phyloP scores from a whole-genome alignment of 495 filamentous ascomycete species.

The Glutinoglossum americanum region DNA sequence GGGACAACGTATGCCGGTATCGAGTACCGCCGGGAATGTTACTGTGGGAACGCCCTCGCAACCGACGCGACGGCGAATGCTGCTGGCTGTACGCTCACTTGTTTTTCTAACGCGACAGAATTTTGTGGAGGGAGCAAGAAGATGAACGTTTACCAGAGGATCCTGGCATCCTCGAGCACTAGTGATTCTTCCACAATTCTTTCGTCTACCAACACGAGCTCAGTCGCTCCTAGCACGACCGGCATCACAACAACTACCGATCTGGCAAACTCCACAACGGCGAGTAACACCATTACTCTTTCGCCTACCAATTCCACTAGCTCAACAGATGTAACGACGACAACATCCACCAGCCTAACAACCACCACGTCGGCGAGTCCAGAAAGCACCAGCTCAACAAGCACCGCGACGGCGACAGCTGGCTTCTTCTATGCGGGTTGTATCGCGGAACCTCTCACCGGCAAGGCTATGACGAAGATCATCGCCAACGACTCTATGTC shows the following conservation, averaged over 20 bases:
- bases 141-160: conserved; percentile 1
- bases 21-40: conserved; percentile 10
- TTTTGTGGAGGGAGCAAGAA: background rate
- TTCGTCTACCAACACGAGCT: background rate
- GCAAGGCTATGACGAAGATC: background rate
- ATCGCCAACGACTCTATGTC: background rate
- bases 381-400: background rate
- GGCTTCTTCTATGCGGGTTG: background rate
- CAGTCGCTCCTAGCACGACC: too few relatives aligned
- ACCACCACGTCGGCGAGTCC: background rate
- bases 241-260: too few relatives aligned
- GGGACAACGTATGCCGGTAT: conserved; percentile 10
- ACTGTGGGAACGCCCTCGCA: conserved; percentile 9
- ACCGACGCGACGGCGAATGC: background rate
- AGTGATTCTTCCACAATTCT: too few relatives aligned
- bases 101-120: background rate
- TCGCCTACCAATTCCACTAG: background rate
- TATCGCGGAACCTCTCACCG: background rate
- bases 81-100: conserved; percentile 1
- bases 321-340: background rate
- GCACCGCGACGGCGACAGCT: background rate
- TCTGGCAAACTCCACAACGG: too few relatives aligned
- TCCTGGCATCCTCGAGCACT: background rate
- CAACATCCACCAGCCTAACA: background rate
- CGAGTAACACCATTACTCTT: too few relatives aligned